phyloP scores from a whole-genome alignment of 2,329 filamentous ascomycete species.

The Waltergamsia citrina region DNA sequence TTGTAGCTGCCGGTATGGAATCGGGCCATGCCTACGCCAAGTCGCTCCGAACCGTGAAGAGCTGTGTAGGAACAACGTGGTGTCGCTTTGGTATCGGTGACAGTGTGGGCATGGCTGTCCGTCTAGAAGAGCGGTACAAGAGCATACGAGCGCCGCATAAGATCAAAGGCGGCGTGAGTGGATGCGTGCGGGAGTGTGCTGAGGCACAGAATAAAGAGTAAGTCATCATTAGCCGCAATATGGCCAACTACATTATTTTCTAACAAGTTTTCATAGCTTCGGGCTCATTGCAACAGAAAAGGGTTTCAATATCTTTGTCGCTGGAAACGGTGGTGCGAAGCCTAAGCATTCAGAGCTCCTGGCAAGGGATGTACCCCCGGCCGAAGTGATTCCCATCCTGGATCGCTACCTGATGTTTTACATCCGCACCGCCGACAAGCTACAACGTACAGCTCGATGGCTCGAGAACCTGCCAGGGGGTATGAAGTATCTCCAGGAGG shows the following conservation, averaged over 20 bases:
- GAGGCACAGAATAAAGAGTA: conserved; percentile 89
- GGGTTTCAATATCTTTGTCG: conserved; percentile 88
- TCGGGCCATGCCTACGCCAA: conserved; percentile 89
- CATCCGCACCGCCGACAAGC: conserved; percentile 82
- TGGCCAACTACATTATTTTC: not conserved
- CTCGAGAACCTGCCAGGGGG: conserved; percentile 76
- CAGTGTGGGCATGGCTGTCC: conserved; percentile 82
- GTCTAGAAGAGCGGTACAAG: conserved; percentile 80
- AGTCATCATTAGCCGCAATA: conserved; percentile 19
- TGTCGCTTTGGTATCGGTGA: conserved; percentile 84
- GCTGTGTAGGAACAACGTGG: conserved; percentile 86
- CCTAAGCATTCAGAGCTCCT: conserved; percentile 75
- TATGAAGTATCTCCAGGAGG: conserved; percentile 71
- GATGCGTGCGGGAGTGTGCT: conserved; percentile 86
- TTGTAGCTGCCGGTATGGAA: conserved; percentile 81
- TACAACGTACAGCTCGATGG: conserved; percentile 85
- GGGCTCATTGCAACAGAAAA: conserved; percentile 88
- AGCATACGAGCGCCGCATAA: conserved; percentile 84
- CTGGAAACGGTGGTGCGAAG: conserved; percentile 80
- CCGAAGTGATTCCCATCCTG: conserved; percentile 73
- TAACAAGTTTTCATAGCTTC: conserved; percentile 43
- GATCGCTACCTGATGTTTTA: conserved; percentile 92
- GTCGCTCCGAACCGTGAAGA: conserved; percentile 80
- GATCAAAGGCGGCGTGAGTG: conserved; percentile 82
- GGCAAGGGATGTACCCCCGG: conserved; percentile 75